Evolutionary conservation across 495 filamentous ascomycete species (phyloP), one percentile per base, ranked within the genome.

Genomic region (Elasticomyces elasticus): DNA sequence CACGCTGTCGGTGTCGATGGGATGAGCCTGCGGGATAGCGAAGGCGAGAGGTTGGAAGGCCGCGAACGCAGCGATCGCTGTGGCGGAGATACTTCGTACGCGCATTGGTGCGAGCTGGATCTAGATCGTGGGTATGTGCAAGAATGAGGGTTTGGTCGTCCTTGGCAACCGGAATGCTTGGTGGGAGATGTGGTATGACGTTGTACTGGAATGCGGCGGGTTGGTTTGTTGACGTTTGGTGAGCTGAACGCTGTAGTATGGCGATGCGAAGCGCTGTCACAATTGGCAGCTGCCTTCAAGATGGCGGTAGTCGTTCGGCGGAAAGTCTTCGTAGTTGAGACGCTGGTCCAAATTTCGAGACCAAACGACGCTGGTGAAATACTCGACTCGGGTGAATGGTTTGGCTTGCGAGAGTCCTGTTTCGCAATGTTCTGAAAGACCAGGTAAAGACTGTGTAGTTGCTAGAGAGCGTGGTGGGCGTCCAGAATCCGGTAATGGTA

Each of bases 11-110:
- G 1, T 4, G 11, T 26, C 19, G 19, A 23, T 13, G 10, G 52
- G 15, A 20, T 25, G n/a, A 10, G 41, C 52, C 24, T 46, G 41
- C 13, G 45, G 28, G 43, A 30, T 23, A 20, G 35, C 35, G 31
- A 37, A 40, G 10, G 52, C 35, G 30, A 25, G 19, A 38, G 49
- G 49, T 17, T 46, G 43, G 31, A 54, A 27, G 51, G 45, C 12
- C 33, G 23, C 19, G 10, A 47, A 22, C 6, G 48, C 54, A 13
- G 53, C 46, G 35, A 56, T n/a, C 3, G 48, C 54, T 27, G 54
- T 49, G 19, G 47, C 54, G 33, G 35, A 51, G 46, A 50, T 10
- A 28, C 31, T 51, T 37, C 35, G 45, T 37, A 56, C 13, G 28
- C 55, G 49, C 49, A 58, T 58, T 6, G 33, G 37, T 30, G 37